A percentile compares a stretch with the other conserved stretches of the same genome.
Evolutionary conservation across 2,329 filamentous ascomycete genomes (phyloP).

Genomic region (Botrytis hyacinthi): DNA sequence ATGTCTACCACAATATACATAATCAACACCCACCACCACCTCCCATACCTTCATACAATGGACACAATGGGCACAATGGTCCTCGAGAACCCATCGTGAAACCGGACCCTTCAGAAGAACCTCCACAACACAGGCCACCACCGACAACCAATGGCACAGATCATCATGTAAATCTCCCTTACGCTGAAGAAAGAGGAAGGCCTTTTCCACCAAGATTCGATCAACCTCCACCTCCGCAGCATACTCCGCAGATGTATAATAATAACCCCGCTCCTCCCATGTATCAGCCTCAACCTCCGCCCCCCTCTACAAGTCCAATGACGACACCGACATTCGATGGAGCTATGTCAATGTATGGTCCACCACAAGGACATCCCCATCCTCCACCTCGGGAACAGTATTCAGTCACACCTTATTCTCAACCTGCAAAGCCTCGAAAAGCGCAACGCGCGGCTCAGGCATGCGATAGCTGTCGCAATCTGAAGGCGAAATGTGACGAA

Average conservation of each 20-base stretch:
- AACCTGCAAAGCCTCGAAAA: slow-evolving; percentile 29
- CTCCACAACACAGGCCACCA: slow-evolving; percentile 41
- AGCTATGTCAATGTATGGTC: slow-evolving; percentile 25
- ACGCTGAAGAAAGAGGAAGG: slow-evolving; percentile 31
- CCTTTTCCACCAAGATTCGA: slow-evolving; percentile 27
- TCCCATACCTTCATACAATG: slow-evolving; percentile 40
- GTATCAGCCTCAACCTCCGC: slow-evolving; percentile 27
- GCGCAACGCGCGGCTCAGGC: slow-evolving; percentile 55
- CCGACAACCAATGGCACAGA: slow-evolving; percentile 34
- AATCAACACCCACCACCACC: slow-evolving; percentile 38
- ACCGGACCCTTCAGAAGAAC: slow-evolving; percentile 46
- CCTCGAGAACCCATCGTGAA: slow-evolving; percentile 54
- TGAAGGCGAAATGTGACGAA: slow-evolving; percentile 92
- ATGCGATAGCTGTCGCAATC: slow-evolving; percentile 82
- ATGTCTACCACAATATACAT: slow-evolving; percentile 37
- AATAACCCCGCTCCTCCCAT: slow-evolving; percentile 25
- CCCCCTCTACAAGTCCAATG: slow-evolving; percentile 35
- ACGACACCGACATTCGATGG: slow-evolving; percentile 25
- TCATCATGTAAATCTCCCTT: slow-evolving; percentile 31
- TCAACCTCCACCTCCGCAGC: slow-evolving; percentile 27
- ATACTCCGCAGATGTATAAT: slow-evolving; percentile 12
- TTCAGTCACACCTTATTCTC: slow-evolving; percentile 18
- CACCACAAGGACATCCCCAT: slow-evolving; percentile 23
- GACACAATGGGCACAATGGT: slow-evolving; percentile 20
- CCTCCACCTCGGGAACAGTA: slow-evolving; percentile 30